Conservation (phyloP, 2,329 filamentous ascomycete species). For the Davidsoniella virescens region DNA sequence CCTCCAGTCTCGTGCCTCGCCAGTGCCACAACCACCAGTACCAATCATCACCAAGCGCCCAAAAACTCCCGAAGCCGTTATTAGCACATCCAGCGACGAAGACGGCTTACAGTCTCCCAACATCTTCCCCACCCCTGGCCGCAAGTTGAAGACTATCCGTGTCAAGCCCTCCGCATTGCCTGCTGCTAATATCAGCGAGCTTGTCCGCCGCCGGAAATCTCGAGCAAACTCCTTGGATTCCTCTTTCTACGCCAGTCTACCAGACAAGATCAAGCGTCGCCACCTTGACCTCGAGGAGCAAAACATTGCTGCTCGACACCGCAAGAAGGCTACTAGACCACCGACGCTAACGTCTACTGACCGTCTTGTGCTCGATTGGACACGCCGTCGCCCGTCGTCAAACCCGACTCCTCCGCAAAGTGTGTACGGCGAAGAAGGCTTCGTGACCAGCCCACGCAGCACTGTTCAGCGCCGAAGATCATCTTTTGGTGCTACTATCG, state of each 20-base stretch:
- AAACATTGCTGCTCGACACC: slow-evolving; percentile 18
- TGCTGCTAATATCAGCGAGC: slow-evolving; percentile 19
- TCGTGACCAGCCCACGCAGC: slow-evolving; percentile 17
- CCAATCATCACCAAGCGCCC: background rate
- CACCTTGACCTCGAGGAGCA: slow-evolving; percentile 61
- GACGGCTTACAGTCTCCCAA: slow-evolving; percentile 7
- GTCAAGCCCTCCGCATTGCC: background rate
- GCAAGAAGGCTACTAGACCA: background rate
- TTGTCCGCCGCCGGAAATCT: slow-evolving; percentile 18
- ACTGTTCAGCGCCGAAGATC: slow-evolving; percentile 17
- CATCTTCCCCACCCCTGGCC: slow-evolving; percentile 12
- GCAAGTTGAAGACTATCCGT: slow-evolving; percentile 1
- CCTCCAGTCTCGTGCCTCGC: slow-evolving; percentile 10
- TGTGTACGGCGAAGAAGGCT: slow-evolving; percentile 11
- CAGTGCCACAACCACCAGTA: background rate
- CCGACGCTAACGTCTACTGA: slow-evolving; percentile 8
- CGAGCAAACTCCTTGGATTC: slow-evolving; percentile 37
- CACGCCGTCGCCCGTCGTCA: slow-evolving; percentile 9
- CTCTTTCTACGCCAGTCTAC: slow-evolving; percentile 52
- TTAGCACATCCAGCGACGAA: background rate
- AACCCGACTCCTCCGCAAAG: slow-evolving; percentile 12
- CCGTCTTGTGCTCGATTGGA: slow-evolving; percentile 10
- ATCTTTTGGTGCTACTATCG: slow-evolving; percentile 6
- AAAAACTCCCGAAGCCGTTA: background rate
- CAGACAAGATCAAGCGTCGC: slow-evolving; percentile 54